Evolutionary conservation across 78 protist genomes (phyloP).

Genomic region (Acrasis kona): DNA sequence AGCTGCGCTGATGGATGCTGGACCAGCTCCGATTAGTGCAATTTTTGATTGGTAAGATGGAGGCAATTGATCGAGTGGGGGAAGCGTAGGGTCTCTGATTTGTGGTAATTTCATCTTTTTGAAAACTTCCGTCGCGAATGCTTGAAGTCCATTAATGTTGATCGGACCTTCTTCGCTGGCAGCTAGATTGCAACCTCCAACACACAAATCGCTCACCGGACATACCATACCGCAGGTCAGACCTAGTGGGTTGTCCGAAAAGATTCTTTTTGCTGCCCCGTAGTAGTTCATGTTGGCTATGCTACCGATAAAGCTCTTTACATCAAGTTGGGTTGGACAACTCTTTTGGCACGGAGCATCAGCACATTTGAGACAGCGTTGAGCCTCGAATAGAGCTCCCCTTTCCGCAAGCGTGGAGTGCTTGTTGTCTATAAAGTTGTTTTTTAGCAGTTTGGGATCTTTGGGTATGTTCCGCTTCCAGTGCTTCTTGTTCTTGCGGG

Average conservation of each 20-base stretch:
- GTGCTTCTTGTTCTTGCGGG: conserved; percentile 7
- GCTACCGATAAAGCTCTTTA: conserved; percentile 71
- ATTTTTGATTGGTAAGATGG: conserved; percentile 52
- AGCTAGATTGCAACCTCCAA: conserved; percentile 85
- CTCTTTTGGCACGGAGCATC: conserved; percentile 88
- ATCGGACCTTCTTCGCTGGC: conserved; percentile 88
- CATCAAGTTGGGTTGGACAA: conserved; percentile 87
- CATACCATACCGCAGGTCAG: conserved; percentile 77
- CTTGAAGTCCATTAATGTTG: conserved; percentile 87
- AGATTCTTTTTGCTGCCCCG: conserved; percentile 82
- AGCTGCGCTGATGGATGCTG: conserved; percentile 84
- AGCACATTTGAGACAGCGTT: conserved; percentile 84
- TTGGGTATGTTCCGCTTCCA: conserved; percentile 41
- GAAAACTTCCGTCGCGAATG: conserved; percentile 77
- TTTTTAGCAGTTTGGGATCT: conserved; percentile 9
- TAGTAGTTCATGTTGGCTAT: conserved; percentile 74
- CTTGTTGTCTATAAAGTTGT: conserved; percentile 65
- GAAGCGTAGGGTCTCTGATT: conserved; percentile 70
- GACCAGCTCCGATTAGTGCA: conserved; percentile 90
- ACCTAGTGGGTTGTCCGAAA: conserved; percentile 89
- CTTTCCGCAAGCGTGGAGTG: conserved; percentile 79
- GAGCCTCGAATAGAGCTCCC: conserved; percentile 71
- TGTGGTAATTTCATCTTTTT: conserved; percentile 81
- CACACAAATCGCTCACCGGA: conserved; percentile 74
- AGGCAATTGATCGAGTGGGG: conserved; percentile 63